Evolutionary conservation across 2,329 filamentous ascomycete genomes (phyloP), one percentile per base, ranked within the genome.

Genomic region (Fusarium hainanense): DNA sequence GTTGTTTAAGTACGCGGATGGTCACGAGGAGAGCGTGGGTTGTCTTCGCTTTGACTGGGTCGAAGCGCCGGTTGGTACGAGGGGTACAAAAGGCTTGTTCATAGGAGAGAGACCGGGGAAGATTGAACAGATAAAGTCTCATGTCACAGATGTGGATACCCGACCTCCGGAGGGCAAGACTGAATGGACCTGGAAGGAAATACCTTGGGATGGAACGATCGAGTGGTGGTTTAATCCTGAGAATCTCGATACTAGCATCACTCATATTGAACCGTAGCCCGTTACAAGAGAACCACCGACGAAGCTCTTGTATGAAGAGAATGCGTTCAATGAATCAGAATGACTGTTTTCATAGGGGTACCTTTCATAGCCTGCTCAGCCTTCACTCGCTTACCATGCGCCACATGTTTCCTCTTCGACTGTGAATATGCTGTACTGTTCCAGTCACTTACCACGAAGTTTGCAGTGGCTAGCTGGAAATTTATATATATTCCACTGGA

Each of bases 141-240:
- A 48, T 14, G 49, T 44, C 12, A 32, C 23, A 16, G 14, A 3
- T 4, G 44, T 66, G 1, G 5, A 6, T 0, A 16, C 40, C 2
- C 6, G 0, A 3, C 23, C 12, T 11, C 56, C 32, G 18, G 20
- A 40, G 1, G 3, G 8, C 0, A 21, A 37, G 4, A 57, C 16
- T 4, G 56, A 40, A 32, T 43, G 41, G 25, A 40, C 46, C 0
- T 66, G 63, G 49, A 21, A 10, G 12, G 34, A 50, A 14, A 8
- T 66, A 2, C 34, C 63, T 4, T 66, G 63, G 63, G 18, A 20
- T 16, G 63, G 63, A 11, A 43, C 37, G 1, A 23, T 67, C 9
- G 56, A 66, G 28, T 66, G 63, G 63, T 66, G 64, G 64, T 67
- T 67, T 3, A 42, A 37, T 14, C 61, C 63, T 20, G 25, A 50